Evolutionary conservation across 352 stramenopile genomes (phyloP).

Genomic region (Pythium sp.): DNA sequence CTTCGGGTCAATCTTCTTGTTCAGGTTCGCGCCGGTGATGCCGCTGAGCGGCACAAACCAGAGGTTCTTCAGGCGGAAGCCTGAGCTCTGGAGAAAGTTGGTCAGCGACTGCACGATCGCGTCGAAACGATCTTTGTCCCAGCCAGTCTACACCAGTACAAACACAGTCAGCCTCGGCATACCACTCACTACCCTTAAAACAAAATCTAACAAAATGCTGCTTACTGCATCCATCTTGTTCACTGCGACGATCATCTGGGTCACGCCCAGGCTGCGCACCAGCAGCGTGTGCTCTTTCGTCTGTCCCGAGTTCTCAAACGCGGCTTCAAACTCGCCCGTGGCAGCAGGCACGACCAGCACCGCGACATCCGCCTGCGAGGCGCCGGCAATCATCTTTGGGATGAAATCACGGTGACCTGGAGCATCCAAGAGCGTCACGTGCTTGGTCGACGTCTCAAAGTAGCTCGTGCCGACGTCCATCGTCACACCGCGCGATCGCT

Average conservation of each 20-base stretch:
- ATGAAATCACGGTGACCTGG: conserved; percentile 98
- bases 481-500: conserved; percentile 95
- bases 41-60: conserved; percentile 88
- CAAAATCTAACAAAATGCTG: neutral
- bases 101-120: conserved; percentile 72
- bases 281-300: conserved; percentile 98
- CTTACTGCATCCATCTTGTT: conserved; percentile 97
- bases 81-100: conserved; percentile 67
- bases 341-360: conserved; percentile 94
- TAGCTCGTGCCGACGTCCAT: conserved; percentile 96
- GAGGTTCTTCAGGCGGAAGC: conserved; percentile 80
- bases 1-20: conserved; percentile 43
- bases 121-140: conserved; percentile 79
- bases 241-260: conserved; percentile 94
- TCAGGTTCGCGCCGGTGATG: conserved; percentile 81
- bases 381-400: conserved; percentile 96
- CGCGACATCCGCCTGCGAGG: conserved; percentile 89
- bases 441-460: conserved; percentile 87
- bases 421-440: conserved; percentile 95
- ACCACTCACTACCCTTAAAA: neutral
- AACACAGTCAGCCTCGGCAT: neutral
- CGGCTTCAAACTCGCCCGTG: conserved; percentile 94
- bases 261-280: conserved; percentile 91
- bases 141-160: conserved; percentile 33
- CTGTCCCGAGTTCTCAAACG: conserved; percentile 93